These are phyloP conservation scores for Cymbopogon citratus DNA, from an alignment of 176 grass and related monocot genomes.

Conservation along the genomic window DNA sequence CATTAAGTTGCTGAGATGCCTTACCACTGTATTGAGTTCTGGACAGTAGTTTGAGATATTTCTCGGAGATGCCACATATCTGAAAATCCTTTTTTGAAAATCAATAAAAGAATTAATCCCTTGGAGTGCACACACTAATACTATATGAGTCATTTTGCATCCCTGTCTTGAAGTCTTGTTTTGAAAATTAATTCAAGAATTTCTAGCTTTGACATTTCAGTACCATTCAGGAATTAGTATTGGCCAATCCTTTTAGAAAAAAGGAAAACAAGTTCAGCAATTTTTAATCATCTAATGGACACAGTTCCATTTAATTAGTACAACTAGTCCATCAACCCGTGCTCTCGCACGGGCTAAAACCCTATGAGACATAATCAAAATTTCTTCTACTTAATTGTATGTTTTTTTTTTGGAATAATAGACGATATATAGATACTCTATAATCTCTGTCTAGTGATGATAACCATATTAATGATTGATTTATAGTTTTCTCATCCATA, in stretches of 20 bases:
- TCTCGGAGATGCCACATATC: background rate
- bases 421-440: too few relatives aligned
- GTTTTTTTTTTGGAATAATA: too few relatives aligned
- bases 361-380: too few relatives aligned
- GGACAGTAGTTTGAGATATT: background rate
- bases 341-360: too few relatives aligned
- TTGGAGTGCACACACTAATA: background rate
- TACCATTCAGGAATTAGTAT: constrained; percentile 11
- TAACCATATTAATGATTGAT: too few relatives aligned
- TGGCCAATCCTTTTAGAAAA: background rate
- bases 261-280: background rate
- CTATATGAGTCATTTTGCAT: background rate
- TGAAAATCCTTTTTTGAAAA: background rate
- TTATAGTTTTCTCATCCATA: too few relatives aligned
- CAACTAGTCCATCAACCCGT: too few relatives aligned
- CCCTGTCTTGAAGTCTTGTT: background rate
- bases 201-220: background rate
- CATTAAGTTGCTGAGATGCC: background rate
- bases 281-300: background rate
- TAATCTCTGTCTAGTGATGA: too few relatives aligned
- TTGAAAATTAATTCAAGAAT: background rate
- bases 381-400: too few relatives aligned
- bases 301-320: background rate
- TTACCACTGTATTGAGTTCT: background rate
- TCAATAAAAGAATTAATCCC: background rate